phyloP scores from a whole-genome alignment of 2,329 filamentous ascomycete genomes.

The Phyllosticta citrichinensis region DNA sequence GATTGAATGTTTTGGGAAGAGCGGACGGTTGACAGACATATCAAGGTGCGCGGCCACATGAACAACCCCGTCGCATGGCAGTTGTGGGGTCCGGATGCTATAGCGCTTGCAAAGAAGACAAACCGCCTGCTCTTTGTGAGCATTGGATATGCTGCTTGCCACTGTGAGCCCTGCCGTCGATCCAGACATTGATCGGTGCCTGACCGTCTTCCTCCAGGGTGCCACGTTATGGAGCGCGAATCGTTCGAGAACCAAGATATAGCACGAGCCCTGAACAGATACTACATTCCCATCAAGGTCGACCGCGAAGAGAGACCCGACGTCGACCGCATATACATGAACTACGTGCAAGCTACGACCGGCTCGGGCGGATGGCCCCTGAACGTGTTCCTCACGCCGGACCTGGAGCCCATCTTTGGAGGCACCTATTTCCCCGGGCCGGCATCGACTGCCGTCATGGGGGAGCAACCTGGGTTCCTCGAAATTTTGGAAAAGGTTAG shows the following conservation, averaged over 20 bases:
- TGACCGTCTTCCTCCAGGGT: conserved; percentile 26
- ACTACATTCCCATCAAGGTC: conserved; percentile 84
- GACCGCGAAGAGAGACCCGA: conserved; percentile 92
- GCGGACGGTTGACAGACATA: conserved; percentile 11
- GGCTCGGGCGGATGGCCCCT: conserved; percentile 88
- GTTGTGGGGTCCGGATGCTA: conserved; percentile 66
- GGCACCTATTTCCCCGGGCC: conserved; percentile 93
- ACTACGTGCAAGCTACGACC: conserved; percentile 90
- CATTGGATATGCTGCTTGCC: conserved; percentile 90
- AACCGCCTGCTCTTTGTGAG: conserved; percentile 89
- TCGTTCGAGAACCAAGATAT: conserved; percentile 78
- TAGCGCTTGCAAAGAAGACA: conserved; percentile 65
- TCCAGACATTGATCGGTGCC: neutral
- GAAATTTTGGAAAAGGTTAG: conserved; percentile 71
- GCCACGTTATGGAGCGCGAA: conserved; percentile 84
- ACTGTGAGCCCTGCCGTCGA: conserved; percentile 53
- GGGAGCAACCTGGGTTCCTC: conserved; percentile 64
- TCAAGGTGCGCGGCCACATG: conserved; percentile 60
- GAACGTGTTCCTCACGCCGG: conserved; percentile 91
- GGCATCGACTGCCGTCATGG: conserved; percentile 41
- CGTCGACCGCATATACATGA: conserved; percentile 95
- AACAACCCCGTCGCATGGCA: conserved; percentile 88
- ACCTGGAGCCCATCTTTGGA: conserved; percentile 88
- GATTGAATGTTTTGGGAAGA: neutral
- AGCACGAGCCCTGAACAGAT: conserved; percentile 70